Conservation (phyloP, 345 rosid species). For the Gossypium rotundifolium region DNA sequence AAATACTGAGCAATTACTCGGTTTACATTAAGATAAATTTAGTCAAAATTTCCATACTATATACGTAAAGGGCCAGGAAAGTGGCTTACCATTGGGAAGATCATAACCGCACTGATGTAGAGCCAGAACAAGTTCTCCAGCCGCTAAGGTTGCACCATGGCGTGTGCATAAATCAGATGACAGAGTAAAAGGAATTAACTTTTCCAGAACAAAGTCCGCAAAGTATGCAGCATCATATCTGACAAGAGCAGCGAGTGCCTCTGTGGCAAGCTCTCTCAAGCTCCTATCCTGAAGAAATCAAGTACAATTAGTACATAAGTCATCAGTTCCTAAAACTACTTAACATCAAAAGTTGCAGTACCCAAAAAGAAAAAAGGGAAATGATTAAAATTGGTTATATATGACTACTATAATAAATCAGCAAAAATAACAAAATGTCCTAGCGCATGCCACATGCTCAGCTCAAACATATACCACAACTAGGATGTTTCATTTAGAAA, state of each 20-base stretch:
- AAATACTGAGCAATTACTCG: neutral
- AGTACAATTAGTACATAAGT: neutral
- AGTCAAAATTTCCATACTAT: slow-evolving; percentile 2
- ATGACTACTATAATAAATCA: neutral
- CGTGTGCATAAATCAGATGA: slow-evolving; percentile 87
- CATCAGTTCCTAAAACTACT: neutral
- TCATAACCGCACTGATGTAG: slow-evolving; percentile 48
- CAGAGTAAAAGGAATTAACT: slow-evolving; percentile 71
- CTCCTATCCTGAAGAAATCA: slow-evolving; percentile 64
- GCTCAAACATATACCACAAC: neutral
- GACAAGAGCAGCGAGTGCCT: slow-evolving; percentile 86
- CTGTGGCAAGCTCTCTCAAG: slow-evolving; percentile 86
- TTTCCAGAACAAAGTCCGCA: slow-evolving; percentile 56
- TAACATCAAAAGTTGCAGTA: slow-evolving; percentile 6
- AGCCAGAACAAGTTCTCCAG: slow-evolving; percentile 77
- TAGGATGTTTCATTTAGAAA: neutral
- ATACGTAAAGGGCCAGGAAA: slow-evolving; percentile 7
- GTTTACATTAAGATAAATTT: neutral
- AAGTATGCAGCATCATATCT: slow-evolving; percentile 70
- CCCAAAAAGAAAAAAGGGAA: neutral
- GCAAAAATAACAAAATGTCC: neutral
- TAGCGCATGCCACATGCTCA: neutral
- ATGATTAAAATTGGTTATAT: neutral
- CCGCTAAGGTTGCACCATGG: slow-evolving; percentile 92
- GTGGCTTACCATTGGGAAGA: slow-evolving; percentile 63